Percentiles rank a stretch among this genome's conserved stretches.
phyloP scores from a whole-genome alignment of 1,284 basidiomycete genomes.

The Puccinia coronata region DNA sequence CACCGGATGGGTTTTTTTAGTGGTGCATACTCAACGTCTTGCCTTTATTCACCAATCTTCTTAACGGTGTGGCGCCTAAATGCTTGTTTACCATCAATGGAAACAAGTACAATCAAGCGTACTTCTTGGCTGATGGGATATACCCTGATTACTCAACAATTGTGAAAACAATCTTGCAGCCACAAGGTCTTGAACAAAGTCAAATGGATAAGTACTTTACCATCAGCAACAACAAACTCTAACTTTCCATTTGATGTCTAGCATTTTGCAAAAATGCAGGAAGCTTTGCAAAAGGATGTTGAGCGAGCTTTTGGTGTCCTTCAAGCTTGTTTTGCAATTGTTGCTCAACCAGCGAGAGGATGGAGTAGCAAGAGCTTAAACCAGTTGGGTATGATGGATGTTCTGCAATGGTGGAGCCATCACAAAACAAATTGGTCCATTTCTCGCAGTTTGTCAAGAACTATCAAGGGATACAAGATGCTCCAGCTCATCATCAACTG shows the following conservation, averaged over 20 bases:
- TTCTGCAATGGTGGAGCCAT: background rate
- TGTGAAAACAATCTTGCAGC: background rate
- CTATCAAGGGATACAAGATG: background rate
- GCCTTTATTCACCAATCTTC: background rate
- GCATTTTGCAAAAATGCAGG: background rate
- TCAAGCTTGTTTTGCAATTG: background rate
- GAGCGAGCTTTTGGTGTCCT: background rate
- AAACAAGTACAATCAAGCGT: background rate
- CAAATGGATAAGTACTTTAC: too few relatives aligned
- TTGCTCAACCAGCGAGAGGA: too few relatives aligned
- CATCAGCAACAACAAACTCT: too few relatives aligned
- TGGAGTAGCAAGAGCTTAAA: background rate
- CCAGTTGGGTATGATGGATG: background rate
- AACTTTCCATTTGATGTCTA: too few relatives aligned
- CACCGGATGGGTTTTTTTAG: too few relatives aligned
- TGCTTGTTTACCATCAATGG: background rate
- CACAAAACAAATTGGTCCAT: background rate
- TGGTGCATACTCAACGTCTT: too few relatives aligned
- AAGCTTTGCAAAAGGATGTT: background rate
- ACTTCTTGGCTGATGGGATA: conserved; percentile 1
- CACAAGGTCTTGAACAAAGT: background rate
- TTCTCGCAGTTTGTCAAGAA: background rate
- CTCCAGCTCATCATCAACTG: background rate
- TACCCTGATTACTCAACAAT: background rate
- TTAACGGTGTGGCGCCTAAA: background rate